phyloP scores from a whole-genome alignment of 2,329 filamentous ascomycete species.

The Penicillium italicum region DNA sequence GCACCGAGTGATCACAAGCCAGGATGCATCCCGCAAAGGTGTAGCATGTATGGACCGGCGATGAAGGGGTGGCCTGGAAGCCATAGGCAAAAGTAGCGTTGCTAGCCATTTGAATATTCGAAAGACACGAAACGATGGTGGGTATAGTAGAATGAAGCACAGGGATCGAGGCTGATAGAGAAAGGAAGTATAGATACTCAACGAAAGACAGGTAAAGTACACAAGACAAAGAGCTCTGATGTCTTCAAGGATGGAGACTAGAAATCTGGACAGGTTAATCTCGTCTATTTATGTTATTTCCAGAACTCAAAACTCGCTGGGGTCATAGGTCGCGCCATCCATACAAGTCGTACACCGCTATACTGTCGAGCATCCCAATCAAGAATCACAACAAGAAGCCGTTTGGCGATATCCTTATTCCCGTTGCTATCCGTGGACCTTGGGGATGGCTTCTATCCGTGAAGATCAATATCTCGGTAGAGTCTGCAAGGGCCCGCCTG shows the following conservation, averaged over 20 bases:
- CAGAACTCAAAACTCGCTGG: not conserved
- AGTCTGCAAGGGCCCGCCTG: constrained; percentile 27
- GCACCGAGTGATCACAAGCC: constrained; percentile 21
- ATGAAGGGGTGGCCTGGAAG: not conserved
- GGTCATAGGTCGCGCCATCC: constrained; percentile 6
- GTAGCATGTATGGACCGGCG: not conserved
- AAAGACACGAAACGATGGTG: not conserved
- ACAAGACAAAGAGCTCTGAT: not conserved
- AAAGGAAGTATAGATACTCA: not conserved
- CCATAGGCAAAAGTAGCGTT: not conserved
- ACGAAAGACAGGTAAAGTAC: not conserved
- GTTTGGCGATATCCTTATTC: constrained; percentile 8
- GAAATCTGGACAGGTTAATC: not conserved
- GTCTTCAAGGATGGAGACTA: not conserved
- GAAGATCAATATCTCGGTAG: constrained; percentile 13
- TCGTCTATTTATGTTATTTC: constrained; percentile 19
- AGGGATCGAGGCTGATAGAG: not conserved
- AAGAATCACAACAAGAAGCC: constrained; percentile 10
- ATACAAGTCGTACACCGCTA: constrained; percentile 26
- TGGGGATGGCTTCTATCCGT: constrained; percentile 9
- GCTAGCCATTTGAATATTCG: constrained; percentile 5
- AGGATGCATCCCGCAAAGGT: constrained; percentile 4
- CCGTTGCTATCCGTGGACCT: constrained; percentile 2
- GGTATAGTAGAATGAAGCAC: not conserved
- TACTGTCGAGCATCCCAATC: constrained; percentile 18